Percentiles rank a stretch among this genome's conserved stretches.
Evolutionary conservation across 73 alveolate species (phyloP).

Genomic region (Tetrahymena malaccensis): DNA sequence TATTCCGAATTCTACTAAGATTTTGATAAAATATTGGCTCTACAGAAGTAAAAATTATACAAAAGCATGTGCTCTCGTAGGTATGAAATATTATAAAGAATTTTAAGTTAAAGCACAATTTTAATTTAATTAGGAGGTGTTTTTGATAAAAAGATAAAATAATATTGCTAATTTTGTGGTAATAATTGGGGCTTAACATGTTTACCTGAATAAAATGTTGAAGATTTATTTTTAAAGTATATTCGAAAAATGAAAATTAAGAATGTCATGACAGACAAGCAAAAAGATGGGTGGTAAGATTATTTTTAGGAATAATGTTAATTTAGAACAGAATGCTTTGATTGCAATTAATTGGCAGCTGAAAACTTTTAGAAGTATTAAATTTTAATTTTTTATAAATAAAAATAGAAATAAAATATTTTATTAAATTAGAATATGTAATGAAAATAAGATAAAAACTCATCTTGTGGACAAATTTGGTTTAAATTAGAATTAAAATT

Average conservation of each 20-base stretch:
- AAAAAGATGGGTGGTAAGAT: conserved; percentile 37
- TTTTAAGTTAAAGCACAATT: background rate
- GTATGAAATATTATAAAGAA: background rate
- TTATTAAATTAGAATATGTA: background rate
- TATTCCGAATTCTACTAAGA: background rate
- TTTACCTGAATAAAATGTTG: conserved; percentile 17
- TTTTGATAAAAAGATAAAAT: conserved; percentile 9
- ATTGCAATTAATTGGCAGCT: background rate
- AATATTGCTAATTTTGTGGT: conserved; percentile 34
- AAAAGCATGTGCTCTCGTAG: background rate
- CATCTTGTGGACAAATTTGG: no score
- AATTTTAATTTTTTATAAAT: background rate
- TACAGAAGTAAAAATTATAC: conserved; percentile 18
- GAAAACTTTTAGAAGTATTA: background rate
- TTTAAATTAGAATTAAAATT: no score
- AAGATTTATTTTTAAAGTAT: conserved; percentile 18
- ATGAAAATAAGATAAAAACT: background rate
- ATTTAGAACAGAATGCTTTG: conserved; percentile 33
- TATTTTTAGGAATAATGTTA: conserved; percentile 8
- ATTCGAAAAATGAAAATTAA: background rate
- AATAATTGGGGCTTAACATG: conserved; percentile 33
- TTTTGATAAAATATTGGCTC: conserved; percentile 23
- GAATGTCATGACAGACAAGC: background rate
- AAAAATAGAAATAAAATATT: background rate
- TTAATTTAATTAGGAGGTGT: conserved; percentile 20